Evolutionary conservation across 305 asterid species (phyloP), one percentile per base, ranked within the genome.

Genomic region (Ruellia speciosa): DNA sequence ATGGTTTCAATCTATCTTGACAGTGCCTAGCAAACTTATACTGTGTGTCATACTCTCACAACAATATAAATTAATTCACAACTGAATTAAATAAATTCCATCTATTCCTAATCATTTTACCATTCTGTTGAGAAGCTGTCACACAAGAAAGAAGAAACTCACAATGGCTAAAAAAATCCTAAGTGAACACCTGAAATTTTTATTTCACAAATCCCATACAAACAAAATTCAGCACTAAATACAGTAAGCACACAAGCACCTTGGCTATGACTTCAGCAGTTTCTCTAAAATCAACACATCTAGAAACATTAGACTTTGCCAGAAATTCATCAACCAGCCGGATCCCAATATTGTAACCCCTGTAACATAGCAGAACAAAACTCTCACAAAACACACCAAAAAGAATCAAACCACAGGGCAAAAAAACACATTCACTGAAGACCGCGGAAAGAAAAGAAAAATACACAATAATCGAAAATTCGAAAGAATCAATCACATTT

Each of bases 181-280:
- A 1, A 1, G 31, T 24, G 31, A 24, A 1, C 31, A 24, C 31
- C 37, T 39, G 47, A 57, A 39, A 39, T 24, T 58, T 18, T 17
- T 48, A 14, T 9, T 0, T n/a, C 54, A 18, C 51, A 8, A n/a
- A 46, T 24, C 15, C 48, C 5, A 58, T n/a, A n/a, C n/a, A n/a
- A n/a, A n/a, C n/a, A 64, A 41, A 2, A 7, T 45, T 63, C 17
- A 16, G 5, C n/a, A 54, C 18, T 3, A 54, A 24, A 55, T 15
- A 13, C 4, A 66, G 65, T 57, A 7, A 53, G 31, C 31, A 14
- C 28, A 52, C 8, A 54, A 56, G 24, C 18, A 80, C 90, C 94
- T 85, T 85, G 31, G 94, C 90, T 65, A 82, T 82, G 75, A 78
- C 88, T 63, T 82, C 94, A 62, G 90, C 88, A 0, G 94, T 85